Evolutionary conservation across 208 protist species (phyloP).

Genomic region (Polymyxa betae): DNA sequence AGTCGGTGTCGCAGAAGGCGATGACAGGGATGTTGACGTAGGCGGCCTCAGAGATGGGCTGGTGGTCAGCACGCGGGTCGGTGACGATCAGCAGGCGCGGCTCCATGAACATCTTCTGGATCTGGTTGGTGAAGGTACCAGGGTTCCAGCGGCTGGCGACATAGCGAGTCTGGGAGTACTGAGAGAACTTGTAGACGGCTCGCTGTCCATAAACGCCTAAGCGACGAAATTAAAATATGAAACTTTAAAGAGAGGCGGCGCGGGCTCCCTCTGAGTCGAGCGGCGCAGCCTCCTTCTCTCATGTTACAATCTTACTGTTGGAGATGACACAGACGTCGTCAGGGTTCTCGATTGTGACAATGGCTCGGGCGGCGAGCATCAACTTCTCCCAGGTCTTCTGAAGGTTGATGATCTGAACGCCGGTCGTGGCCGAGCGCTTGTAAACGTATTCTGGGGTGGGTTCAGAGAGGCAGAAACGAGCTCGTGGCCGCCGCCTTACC

Average conservation of each 20-base stretch:
- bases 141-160: slow-evolving; percentile 93
- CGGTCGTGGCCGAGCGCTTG: slow-evolving; percentile 66
- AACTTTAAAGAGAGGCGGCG: background rate
- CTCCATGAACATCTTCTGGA: slow-evolving; percentile 96
- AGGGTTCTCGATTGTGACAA: slow-evolving; percentile 97
- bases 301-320: slow-evolving; percentile 77
- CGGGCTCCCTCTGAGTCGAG: no score
- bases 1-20: slow-evolving; percentile 97
- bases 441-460: slow-evolving; percentile 49
- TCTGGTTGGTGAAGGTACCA: slow-evolving; percentile 99
- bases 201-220: slow-evolving; percentile 61
- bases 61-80: slow-evolving; percentile 93
- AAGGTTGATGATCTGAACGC: slow-evolving; percentile 94
- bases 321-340: slow-evolving; percentile 94
- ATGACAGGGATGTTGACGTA: slow-evolving; percentile 99
- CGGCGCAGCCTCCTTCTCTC: no score
- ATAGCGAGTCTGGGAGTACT: slow-evolving; percentile 86
- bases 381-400: slow-evolving; percentile 99
- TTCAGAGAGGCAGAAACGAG: background rate
- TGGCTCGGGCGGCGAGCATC: slow-evolving; percentile 94
- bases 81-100: slow-evolving; percentile 95
- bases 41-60: slow-evolving; percentile 81
- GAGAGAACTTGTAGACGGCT: slow-evolving; percentile 88
- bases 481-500: slow-evolving; percentile 18
- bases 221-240: background rate